Conservation (phyloP, 2,329 filamentous ascomycete genomes). For the Zymoseptoria pseudotritici region DNA sequence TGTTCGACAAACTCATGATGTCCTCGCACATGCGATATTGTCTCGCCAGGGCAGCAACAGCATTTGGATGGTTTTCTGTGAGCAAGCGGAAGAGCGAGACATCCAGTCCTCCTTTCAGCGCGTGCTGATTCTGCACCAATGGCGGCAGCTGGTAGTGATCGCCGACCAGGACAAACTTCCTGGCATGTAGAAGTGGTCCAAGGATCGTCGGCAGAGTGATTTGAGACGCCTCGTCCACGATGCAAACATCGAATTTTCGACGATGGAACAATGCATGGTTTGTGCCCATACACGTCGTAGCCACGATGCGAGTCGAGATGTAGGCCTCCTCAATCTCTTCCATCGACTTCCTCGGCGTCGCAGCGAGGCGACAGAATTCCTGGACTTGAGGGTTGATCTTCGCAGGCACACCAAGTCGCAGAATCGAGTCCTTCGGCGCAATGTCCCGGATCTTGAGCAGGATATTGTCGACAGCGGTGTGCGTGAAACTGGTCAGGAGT, state of each 20-base stretch:
- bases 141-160: conserved; percentile 96
- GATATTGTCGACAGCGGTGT: conserved; percentile 97
- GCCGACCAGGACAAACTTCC: conserved; percentile 88
- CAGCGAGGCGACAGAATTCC: conserved; percentile 73
- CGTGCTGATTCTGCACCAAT: conserved; percentile 85
- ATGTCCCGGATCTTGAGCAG: conserved; percentile 73
- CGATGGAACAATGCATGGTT: conserved; percentile 83
- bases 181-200: conserved; percentile 86
- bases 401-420: conserved; percentile 75
- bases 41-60: conserved; percentile 85
- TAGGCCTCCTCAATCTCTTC: conserved; percentile 79
- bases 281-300: conserved; percentile 88
- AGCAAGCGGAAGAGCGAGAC: conserved; percentile 89
- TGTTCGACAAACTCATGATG: conserved; percentile 89
- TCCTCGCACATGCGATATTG: conserved; percentile 99
- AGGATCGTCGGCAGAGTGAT: conserved; percentile 93
- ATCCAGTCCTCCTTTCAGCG: conserved; percentile 77
- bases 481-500: conserved; percentile 88
- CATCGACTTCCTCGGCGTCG: conserved; percentile 64
- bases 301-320: conserved; percentile 80
- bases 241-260: conserved; percentile 92
- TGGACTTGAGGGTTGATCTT: conserved; percentile 87
- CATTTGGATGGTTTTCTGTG: conserved; percentile 77
- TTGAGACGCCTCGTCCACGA: conserved; percentile 95
- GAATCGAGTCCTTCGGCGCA: conserved; percentile 52